phyloP scores from a whole-genome alignment of 2,329 filamentous ascomycete species.

The Alternaria viburni region DNA sequence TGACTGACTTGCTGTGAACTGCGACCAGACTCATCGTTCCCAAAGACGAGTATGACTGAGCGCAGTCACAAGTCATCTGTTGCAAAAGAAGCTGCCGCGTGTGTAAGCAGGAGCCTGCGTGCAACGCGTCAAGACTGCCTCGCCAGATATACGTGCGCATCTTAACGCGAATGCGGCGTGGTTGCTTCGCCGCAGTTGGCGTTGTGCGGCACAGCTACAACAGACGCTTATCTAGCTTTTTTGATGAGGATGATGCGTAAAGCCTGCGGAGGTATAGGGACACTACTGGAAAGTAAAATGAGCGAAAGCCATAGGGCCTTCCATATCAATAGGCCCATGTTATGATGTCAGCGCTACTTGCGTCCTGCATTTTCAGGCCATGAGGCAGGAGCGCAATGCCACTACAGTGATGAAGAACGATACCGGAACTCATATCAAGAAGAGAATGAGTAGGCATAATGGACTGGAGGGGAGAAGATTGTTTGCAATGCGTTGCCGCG shows the following conservation, averaged over 20 bases:
- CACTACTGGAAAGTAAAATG: not conserved
- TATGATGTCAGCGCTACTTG: not conserved
- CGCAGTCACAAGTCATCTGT: not conserved
- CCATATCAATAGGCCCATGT: not conserved
- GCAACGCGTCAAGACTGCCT: not conserved
- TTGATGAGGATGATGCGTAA: not conserved
- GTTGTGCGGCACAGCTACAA: not conserved
- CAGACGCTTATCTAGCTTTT: not conserved
- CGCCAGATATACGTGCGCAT: not conserved
- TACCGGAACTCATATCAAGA: not conserved
- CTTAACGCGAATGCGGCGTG: conserved; percentile 1
- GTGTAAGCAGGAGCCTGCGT: not conserved
- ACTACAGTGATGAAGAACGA: not conserved
- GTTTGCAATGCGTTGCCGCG: not conserved
- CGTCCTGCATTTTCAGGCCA: not conserved
- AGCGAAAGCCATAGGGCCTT: not conserved
- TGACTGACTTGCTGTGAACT: not conserved
- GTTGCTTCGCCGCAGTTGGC: not conserved
- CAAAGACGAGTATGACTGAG: not conserved
- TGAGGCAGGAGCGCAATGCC: not conserved
- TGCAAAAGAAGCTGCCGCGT: not conserved
- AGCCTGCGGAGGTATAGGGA: not conserved
- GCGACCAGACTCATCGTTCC: not conserved
- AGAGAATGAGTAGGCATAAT: not conserved
- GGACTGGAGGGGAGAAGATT: not conserved